Evolutionary conservation across 208 protist genomes (phyloP).

Genomic region (Acanthamoeba polyphaga): DNA sequence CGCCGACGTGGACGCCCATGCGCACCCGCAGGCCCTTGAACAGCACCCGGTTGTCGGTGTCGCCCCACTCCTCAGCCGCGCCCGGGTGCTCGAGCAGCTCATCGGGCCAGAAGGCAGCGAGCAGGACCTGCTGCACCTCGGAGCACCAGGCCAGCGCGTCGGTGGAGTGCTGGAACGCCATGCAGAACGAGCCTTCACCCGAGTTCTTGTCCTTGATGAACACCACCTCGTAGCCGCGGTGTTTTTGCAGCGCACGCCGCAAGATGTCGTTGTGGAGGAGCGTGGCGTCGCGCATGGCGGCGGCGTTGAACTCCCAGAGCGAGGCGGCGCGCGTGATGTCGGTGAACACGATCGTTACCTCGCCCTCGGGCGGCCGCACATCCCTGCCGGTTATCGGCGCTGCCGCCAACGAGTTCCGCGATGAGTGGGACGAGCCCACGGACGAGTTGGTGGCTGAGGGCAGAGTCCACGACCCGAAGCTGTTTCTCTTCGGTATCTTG

Average conservation of each 20-base stretch:
- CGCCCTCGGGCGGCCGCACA: too few species aligned
- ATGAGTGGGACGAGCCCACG: not conserved
- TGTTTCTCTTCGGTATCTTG: too few species aligned
- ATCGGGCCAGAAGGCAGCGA: not conserved
- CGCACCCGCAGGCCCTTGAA: conserved; percentile 5
- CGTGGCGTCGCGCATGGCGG: conserved; percentile 37
- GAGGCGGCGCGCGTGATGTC: conserved; percentile 46
- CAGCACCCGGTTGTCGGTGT: not conserved
- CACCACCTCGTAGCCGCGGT: conserved; percentile 42
- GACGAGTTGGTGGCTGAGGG: not conserved
- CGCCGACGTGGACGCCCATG: not conserved
- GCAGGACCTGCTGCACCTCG: not conserved
- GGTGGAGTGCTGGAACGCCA: conserved; percentile 35
- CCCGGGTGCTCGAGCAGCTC: conserved; percentile 8
- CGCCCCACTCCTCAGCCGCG: conserved; percentile 22
- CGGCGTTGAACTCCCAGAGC: conserved; percentile 41
- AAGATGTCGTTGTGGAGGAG: conserved; percentile 3
- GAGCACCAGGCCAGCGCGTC: conserved; percentile 16
- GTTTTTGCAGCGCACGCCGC: not conserved
- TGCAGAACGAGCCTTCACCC: conserved; percentile 63
- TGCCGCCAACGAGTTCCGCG: not conserved
- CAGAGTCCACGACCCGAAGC: not conserved
- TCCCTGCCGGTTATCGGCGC: too few species aligned
- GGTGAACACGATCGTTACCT: conserved; percentile 30
- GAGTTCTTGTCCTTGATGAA: conserved; percentile 1